These are phyloP conservation scores for Lactarius vividus DNA, from an alignment of 768 basidiomycete species.

Conservation along the genomic window DNA sequence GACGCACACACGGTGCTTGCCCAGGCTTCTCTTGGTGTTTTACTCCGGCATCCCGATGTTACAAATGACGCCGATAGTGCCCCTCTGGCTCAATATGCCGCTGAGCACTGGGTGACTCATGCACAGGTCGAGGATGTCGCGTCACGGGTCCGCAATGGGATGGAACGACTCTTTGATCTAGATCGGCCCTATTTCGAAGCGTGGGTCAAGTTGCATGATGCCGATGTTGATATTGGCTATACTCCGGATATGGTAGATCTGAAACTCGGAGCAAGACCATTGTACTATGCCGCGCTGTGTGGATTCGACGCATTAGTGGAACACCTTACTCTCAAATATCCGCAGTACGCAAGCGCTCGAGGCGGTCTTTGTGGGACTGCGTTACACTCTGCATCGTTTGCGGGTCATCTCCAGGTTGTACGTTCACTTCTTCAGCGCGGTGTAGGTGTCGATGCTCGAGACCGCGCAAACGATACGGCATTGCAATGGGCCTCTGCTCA, in stretches of 20 bases:
- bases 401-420: neutral
- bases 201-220: neutral
- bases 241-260: accelerated
- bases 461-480: accelerated
- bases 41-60: neutral
- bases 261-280: neutral
- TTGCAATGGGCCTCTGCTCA: neutral
- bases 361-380: neutral
- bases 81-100: neutral
- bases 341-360: neutral
- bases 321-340: neutral
- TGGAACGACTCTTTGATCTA: neutral
- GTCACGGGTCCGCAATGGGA: neutral
- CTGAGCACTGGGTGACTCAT: neutral
- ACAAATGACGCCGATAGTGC: neutral
- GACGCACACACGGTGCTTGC: neutral
- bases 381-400: neutral
- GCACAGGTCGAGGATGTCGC: neutral
- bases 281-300: neutral
- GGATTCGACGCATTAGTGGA: neutral
- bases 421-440: neutral
- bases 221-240: neutral
- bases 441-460: neutral
- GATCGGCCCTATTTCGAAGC: neutral
- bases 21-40: neutral